Evolutionary conservation across 805 yeast genomes (phyloP).

Genomic region (Teunomyces aglyptinius): DNA sequence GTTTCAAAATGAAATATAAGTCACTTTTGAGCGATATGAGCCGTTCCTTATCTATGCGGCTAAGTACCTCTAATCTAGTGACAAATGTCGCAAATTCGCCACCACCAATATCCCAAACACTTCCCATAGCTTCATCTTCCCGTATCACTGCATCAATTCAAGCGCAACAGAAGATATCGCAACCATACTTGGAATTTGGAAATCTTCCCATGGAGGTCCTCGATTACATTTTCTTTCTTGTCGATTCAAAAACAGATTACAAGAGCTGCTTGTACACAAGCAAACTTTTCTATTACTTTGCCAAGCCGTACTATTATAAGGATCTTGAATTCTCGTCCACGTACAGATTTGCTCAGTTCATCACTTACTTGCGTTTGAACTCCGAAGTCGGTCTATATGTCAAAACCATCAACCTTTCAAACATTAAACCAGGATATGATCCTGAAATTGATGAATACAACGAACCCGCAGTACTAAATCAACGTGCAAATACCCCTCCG

Average conservation of each 20-base stretch:
- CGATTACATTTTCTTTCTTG: slow-evolving; percentile 33
- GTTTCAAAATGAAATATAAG: slow-evolving; percentile 47
- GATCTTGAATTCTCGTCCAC: slow-evolving; percentile 61
- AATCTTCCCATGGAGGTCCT: slow-evolving; percentile 46
- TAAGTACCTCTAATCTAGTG: slow-evolving; percentile 19
- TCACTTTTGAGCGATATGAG: slow-evolving; percentile 49
- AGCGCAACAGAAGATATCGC: neutral
- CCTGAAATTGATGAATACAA: slow-evolving; percentile 13
- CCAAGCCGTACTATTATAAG: slow-evolving; percentile 55
- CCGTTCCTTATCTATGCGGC: slow-evolving; percentile 37
- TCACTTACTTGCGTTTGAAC: slow-evolving; percentile 60
- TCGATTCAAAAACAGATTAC: slow-evolving; percentile 35
- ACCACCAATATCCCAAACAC: neutral
- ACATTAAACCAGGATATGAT: slow-evolving; percentile 32
- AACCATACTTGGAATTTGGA: slow-evolving; percentile 13
- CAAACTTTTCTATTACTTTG: slow-evolving; percentile 47
- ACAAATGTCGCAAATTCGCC: neutral
- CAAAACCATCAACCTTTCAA: slow-evolving; percentile 56
- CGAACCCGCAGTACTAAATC: neutral
- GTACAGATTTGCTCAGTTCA: slow-evolving; percentile 77
- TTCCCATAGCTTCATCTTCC: neutral
- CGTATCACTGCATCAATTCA: neutral
- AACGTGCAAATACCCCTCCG: neutral
- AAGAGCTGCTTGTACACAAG: slow-evolving; percentile 48
- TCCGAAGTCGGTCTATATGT: slow-evolving; percentile 58